Base-by-base conservation (phyloP, 1,284 basidiomycete genomes). In the Meira miltonrushii region DNA sequence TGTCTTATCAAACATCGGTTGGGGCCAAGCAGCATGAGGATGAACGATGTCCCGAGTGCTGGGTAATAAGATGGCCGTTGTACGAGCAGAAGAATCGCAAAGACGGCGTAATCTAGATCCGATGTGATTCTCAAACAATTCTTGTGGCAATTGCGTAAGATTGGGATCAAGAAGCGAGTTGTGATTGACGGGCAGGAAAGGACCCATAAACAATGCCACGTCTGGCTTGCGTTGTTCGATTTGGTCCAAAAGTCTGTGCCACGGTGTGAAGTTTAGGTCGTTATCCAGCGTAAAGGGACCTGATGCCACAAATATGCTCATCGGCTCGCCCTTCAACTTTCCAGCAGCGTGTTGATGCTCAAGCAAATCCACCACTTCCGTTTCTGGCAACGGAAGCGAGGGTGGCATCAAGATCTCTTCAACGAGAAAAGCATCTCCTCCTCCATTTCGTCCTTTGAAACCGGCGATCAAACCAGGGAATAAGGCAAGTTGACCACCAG, bases 381-480 rank as follows among this genome's bases (percentile, higher is more conserved):
- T 66, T 2, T 66, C 65, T 6, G 75, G 66, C 28, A 72, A 61
- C 0, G 72, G 71, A 28, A 76, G 54, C 0, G 73, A 59, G 1
- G 75, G 72, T 19, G 70, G 71, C 63, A 87, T 82, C 39, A 96
- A 79, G 12, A 96, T 82, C 73, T 97, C 92, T 25, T 85, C 85
- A 0, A 88, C 92, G 13, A 86, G 82, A 75, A 96, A 98, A 77
- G 85, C 86, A 1, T 85, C 87, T 4, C 90, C 92, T 1, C 91
- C 90, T 1, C 92, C 92, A 77, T 97, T 97, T 71, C 85, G 85
- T 0, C 95, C 95, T 66, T 86, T 88, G n/a, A 96, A 77, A 2
- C 88, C 90, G 0, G 89, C 87, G 49, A 98, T 86, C 41, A 87
- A 87, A 1, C 95, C 95, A 0, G 92, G 91, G 74, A 93, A 98